Conservation (phyloP, 805 yeast species). For the Nakazawaea laoshanensis region DNA sequence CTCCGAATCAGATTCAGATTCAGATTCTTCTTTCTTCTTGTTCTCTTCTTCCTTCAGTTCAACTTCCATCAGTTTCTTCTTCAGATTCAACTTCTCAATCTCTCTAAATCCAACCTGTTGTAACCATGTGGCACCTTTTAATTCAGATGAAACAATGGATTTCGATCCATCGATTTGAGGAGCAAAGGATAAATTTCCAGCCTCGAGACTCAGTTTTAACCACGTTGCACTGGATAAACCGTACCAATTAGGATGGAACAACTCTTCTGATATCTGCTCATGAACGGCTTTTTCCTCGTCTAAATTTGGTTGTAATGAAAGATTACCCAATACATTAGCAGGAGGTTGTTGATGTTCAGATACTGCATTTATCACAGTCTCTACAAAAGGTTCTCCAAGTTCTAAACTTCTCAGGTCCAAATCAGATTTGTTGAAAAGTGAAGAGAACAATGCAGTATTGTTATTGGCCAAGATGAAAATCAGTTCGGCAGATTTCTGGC, state of each 20-base stretch:
- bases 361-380: constrained; percentile 63
- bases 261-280: constrained; percentile 45
- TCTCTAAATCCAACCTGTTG: constrained; percentile 43
- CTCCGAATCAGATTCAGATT: not conserved
- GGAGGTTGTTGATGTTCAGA: constrained; percentile 17
- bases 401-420: constrained; percentile 68
- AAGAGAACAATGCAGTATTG: constrained; percentile 74
- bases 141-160: constrained; percentile 41
- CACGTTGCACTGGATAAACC: constrained; percentile 58
- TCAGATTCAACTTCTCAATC: constrained; percentile 16
- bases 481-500: constrained; percentile 55
- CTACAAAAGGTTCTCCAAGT: constrained; percentile 57
- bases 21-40: constrained; percentile 2
- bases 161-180: constrained; percentile 57
- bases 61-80: constrained; percentile 8
- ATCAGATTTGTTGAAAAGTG: constrained; percentile 58
- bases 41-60: constrained; percentile 3
- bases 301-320: constrained; percentile 34
- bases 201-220: constrained; percentile 41
- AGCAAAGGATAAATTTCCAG: constrained; percentile 47
- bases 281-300: not conserved
- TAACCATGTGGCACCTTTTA: constrained; percentile 44
- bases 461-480: constrained; percentile 48
- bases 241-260: constrained; percentile 57
- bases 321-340: constrained; percentile 33